Evolutionary conservation across 768 basidiomycete genomes (phyloP), one percentile per base, ranked within the genome.

Genomic region (Podaxis sp.): DNA sequence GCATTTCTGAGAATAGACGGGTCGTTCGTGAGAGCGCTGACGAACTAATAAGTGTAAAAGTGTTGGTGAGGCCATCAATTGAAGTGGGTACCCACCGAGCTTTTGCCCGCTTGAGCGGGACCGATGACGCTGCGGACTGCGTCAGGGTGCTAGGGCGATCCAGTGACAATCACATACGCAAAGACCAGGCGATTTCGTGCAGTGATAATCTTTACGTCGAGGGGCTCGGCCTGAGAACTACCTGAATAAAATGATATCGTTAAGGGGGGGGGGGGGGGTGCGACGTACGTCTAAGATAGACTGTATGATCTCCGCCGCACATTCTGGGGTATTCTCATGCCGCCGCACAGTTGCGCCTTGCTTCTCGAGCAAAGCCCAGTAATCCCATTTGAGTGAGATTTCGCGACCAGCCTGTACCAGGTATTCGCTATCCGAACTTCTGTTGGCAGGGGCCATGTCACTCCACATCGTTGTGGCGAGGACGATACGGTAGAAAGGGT

Each of bases 381-480:
- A n/a, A 3, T 24, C 29, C 29, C 29, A 1, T 2, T 22, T n/a
- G 4, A 38, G 12, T 13, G 19, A 36, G 2, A 5, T 19, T 55
- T 24, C 37, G n/a, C 37, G 22, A 3, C 8, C 8, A 22, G 25
- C 13, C 12, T 24, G 25, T 12, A 22, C 11, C 49, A 6, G 19
- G 13, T 27, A 50, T 24, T 50, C 49, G 19, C 43, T 19, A 24
- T 50, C 19, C 12, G 22, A 54, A 33, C 8, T 17, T 36, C 5
- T 15, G 12, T 2, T 33, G 2, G 33, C 8, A 33, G 33, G 8
- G 33, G 33, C 33, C 33, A 33, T 33, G 33, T 33, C 33, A 33
- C 33, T 19, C 57, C 57, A 58, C 27, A 33, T 58, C 4, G 43
- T 58, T 8, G 57, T 58, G 8, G 47, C 57, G 9, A 58, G 19